Evolutionary conservation across 352 stramenopile species (phyloP).

Genomic region (Phytophthora boehmeriae): DNA sequence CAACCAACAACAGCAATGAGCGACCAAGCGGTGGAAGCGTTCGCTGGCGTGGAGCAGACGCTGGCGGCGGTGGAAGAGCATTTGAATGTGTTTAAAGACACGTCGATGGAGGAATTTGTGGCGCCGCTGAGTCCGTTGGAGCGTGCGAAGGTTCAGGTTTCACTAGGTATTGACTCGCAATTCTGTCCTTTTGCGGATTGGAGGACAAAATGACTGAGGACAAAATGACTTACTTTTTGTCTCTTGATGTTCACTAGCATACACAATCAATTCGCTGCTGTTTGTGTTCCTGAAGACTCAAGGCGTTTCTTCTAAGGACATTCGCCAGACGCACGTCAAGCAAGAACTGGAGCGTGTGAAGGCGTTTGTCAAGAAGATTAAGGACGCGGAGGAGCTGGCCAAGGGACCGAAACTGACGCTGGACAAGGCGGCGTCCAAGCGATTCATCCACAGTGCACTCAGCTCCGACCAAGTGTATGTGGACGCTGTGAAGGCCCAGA

Average conservation of each 20-base stretch:
- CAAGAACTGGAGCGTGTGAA: conserved; percentile 90
- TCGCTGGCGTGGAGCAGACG: conserved; percentile 80
- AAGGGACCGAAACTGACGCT: conserved; percentile 79
- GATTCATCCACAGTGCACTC: conserved; percentile 85
- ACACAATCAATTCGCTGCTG: conserved; percentile 86
- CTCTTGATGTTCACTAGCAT: conserved; percentile 45
- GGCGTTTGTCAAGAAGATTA: conserved; percentile 90
- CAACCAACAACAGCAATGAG: conserved; percentile 44
- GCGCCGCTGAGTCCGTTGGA: conserved; percentile 68
- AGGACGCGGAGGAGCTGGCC: conserved; percentile 81
- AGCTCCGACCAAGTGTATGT: conserved; percentile 87
- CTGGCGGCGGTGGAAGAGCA: conserved; percentile 78
- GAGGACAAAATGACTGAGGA: too few species aligned
- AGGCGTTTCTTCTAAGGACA: conserved; percentile 87
- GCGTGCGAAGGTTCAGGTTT: conserved; percentile 86
- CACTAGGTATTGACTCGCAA: conserved; percentile 68
- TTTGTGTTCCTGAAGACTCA: conserved; percentile 90
- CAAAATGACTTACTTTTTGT: conserved; percentile 4
- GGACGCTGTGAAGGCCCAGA: conserved; percentile 64
- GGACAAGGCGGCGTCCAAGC: conserved; percentile 81
- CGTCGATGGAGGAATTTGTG: conserved; percentile 62
- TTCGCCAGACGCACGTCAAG: conserved; percentile 90
- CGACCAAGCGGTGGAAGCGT: conserved; percentile 64
- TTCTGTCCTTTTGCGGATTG: not conserved
- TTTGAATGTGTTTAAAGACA: conserved; percentile 60